These are phyloP conservation scores for Chamaecyparis obtusa DNA, from an alignment of 75 land plant genomes.

Conservation along the genomic window DNA sequence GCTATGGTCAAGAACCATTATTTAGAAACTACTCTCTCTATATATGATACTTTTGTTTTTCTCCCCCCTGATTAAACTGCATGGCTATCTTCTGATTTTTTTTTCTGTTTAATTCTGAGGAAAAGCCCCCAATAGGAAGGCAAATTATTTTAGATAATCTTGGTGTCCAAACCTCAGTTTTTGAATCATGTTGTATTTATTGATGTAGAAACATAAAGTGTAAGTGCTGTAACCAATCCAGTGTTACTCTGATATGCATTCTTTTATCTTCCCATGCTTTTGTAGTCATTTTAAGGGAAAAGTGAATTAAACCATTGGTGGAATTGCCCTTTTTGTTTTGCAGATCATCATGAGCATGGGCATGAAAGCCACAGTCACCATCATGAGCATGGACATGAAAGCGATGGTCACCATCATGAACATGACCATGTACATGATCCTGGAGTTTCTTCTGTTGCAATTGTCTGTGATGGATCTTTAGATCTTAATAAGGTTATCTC, in stretches of 20 bases:
- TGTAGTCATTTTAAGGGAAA: not conserved
- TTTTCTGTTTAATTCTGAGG: not conserved
- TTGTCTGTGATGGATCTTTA: constrained; percentile 90
- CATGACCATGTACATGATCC: constrained; percentile 97
- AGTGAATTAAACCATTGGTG: not conserved
- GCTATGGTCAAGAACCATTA: not conserved
- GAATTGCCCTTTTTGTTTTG: not conserved
- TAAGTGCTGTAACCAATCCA: not conserved
- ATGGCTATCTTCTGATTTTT: not conserved
- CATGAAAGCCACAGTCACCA: constrained; percentile 19
- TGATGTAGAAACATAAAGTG: not conserved
- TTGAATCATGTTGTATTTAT: not conserved
- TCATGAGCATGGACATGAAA: constrained; percentile 25
- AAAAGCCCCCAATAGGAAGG: not conserved
- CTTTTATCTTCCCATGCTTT: not conserved
- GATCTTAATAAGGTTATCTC: constrained; percentile 78
- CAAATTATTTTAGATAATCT: not conserved
- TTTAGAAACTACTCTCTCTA: not conserved
- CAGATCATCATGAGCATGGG: constrained; percentile 34
- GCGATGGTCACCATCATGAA: constrained; percentile 33
- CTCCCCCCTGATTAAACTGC: not conserved
- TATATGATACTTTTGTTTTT: not conserved
- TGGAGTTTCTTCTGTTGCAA: constrained; percentile 96
- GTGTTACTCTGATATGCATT: not conserved
- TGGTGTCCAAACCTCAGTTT: not conserved